These are phyloP conservation scores for Fusarium nygamai DNA, from an alignment of 2,329 filamentous ascomycete genomes.

Conservation along the genomic window DNA sequence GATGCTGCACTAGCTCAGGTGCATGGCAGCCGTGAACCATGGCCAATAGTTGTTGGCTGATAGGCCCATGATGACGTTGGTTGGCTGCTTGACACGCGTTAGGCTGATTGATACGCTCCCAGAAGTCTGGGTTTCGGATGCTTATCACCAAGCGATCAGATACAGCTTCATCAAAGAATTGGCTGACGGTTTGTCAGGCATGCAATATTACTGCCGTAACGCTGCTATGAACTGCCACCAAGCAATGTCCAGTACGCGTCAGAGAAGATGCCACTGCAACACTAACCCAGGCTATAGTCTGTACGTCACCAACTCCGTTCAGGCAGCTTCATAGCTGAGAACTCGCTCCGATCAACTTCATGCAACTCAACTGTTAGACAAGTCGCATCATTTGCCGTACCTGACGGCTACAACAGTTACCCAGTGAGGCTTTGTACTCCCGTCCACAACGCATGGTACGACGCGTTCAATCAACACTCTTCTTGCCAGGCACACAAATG, in stretches of 20 bases:
- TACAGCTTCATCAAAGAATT: conserved; percentile 2
- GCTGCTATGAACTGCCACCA: conserved; percentile 11
- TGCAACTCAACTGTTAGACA: neutral
- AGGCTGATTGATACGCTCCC: neutral
- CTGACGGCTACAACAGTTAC: neutral
- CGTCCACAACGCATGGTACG: neutral
- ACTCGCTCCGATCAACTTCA: neutral
- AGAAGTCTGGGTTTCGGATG: neutral
- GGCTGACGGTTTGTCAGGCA: neutral
- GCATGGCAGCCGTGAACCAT: conserved; percentile 5
- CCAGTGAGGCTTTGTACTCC: neutral
- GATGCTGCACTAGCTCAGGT: conserved; percentile 6
- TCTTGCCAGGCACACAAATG: conserved; percentile 56
- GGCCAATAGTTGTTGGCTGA: conserved; percentile 7
- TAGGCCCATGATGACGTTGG: conserved; percentile 18
- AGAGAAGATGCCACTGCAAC: neutral
- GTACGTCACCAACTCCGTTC: neutral
- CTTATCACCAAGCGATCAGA: neutral
- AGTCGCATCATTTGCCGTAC: conserved; percentile 4
- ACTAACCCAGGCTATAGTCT: neutral
- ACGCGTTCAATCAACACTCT: neutral
- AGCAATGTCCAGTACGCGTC: neutral
- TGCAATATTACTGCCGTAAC: conserved; percentile 2
- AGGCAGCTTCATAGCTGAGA: neutral
- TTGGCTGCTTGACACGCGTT: neutral